Evolutionary conservation across 2,329 filamentous ascomycete genomes (phyloP), one percentile per base, ranked within the genome.

Genomic region (Claviceps sorghi): DNA sequence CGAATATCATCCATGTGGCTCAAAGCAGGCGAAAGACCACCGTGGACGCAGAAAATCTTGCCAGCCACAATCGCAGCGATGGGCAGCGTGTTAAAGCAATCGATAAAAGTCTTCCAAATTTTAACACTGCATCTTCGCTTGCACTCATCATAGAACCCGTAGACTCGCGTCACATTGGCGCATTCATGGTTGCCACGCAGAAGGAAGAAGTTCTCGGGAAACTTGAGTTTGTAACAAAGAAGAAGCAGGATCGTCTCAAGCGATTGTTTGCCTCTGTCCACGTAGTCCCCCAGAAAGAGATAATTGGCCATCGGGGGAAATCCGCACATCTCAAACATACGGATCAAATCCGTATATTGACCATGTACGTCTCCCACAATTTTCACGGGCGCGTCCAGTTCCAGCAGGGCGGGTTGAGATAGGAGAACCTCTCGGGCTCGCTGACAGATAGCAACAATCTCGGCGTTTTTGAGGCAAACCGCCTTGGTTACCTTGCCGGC

Each of bases 1-100:
- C 93, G 84, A 60, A 98, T 98, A 65, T 98, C 91, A 62, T 97
- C 93, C 93, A 98, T 98, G 62, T 97, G 90, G 52, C 85, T 84
- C 49, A 98, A 76, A 48, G 87, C 90, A 1, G 93, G 93, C 13
- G 90, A 96, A 22, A 98, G 74, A 15, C 93, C 93, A 49, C 93
- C 93, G 63, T 98, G 93, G 17, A 97, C 91, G 63, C 90, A 96
- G 67, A 96, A 97, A 53, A 97, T 97, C 73, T 97, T 97, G 58
- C 88, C 88, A 2, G 90, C 91, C 40, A 97, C 90, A 62, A 95
- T 96, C n/a, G 91, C 82, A 44, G 91, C 91, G 62, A 97, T 96
- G 0, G 91, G 91, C 45, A 97, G 77, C 43, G 85, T 90, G 67
- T 97, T 97, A 76, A 97, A 97, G 29, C 87, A 93, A 65, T 97